Conservation (phyloP, 2,329 filamentous ascomycete species). For the Colletotrichum lentis region DNA sequence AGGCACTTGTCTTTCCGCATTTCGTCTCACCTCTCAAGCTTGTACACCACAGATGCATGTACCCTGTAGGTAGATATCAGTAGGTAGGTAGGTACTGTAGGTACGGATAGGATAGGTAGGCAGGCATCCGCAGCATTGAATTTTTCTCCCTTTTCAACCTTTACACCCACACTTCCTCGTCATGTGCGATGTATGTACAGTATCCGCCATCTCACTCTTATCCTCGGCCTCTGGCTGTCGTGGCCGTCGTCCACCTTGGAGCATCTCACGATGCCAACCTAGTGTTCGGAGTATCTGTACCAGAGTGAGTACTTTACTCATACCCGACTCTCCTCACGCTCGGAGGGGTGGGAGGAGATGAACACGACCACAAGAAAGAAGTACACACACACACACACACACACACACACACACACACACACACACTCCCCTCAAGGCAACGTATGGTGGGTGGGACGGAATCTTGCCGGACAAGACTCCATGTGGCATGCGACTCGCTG, state of each 20-base stretch:
- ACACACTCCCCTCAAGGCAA: not conserved
- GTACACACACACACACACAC: not conserved
- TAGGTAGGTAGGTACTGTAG: too few species aligned
- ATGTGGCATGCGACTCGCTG: slow-evolving; percentile 3
- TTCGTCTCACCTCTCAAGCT: not conserved
- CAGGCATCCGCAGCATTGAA: too few species aligned
- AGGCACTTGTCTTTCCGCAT: too few species aligned
- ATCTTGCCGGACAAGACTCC: slow-evolving; percentile 23
- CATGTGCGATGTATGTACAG: too few species aligned
- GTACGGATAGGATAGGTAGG: too few species aligned
- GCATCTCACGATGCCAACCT: slow-evolving; percentile 18
- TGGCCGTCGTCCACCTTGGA: not conserved
- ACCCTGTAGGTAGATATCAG: too few species aligned
- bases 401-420: not conserved
- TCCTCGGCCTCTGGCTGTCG: not conserved
- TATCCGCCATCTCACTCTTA: not conserved
- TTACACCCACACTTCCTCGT: too few species aligned
- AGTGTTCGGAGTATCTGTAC: too few species aligned
- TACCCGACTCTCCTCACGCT: not conserved
- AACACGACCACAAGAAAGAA: too few species aligned
- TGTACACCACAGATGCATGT: too few species aligned
- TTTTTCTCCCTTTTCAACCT: not conserved
- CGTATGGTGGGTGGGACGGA: slow-evolving; percentile 13
- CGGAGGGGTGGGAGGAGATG: not conserved
- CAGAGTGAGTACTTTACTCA: not conserved